A percentile compares a stretch with the other conserved stretches of the same genome.
Conservation (phyloP, 768 basidiomycete genomes). For the Tulasnella sp. region DNA sequence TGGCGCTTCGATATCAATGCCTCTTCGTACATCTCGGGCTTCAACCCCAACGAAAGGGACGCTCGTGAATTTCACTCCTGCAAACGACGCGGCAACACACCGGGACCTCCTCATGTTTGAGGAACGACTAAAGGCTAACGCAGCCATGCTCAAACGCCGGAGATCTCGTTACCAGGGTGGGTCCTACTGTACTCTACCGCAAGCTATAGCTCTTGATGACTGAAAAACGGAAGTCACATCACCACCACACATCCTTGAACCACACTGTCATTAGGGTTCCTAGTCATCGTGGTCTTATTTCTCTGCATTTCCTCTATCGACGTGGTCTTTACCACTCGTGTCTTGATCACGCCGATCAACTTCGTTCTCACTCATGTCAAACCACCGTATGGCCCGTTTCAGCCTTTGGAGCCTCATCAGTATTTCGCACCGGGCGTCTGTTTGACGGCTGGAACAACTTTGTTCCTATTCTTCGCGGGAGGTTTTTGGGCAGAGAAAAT, state of each 20-base stretch:
- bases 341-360: conserved; percentile 32
- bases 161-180: conserved; percentile 76
- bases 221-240: not conserved
- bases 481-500: conserved; percentile 97
- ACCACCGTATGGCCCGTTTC: conserved; percentile 11
- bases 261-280: conserved; percentile 45
- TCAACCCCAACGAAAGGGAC: conserved; percentile 1
- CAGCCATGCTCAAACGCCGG: conserved; percentile 62
- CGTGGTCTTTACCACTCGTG: conserved; percentile 56
- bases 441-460: conserved; percentile 80
- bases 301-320: conserved; percentile 66
- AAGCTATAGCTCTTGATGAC: not conserved
- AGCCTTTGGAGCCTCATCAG: conserved; percentile 27
- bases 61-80: conserved; percentile 29
- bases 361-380: conserved; percentile 9
- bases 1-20: no score
- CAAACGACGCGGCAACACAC: conserved; percentile 69
- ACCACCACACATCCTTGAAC: not conserved
- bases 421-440: conserved; percentile 71
- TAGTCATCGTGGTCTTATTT: conserved; percentile 52
- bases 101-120: conserved; percentile 87
- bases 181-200: conserved; percentile 25
- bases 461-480: conserved; percentile 89
- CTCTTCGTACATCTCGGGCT: not conserved
- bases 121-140: conserved; percentile 91